Conservation (phyloP, 352 stramenopile species). For the Phytopythium cucurbitacearum region DNA sequence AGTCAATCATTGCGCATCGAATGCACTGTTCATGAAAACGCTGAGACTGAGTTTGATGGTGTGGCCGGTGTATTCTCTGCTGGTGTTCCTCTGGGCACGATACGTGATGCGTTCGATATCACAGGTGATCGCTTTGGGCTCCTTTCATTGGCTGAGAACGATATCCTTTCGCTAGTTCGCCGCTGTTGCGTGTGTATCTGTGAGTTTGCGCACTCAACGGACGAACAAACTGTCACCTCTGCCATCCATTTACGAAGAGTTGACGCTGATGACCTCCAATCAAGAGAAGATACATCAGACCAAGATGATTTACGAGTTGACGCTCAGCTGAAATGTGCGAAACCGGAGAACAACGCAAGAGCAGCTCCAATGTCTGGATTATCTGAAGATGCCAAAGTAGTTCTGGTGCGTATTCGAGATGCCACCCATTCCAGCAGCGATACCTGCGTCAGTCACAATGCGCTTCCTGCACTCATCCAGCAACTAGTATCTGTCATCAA, state of each 20-base stretch:
- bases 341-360: neutral
- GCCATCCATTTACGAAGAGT: neutral
- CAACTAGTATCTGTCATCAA: conserved; percentile 7
- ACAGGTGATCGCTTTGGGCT: neutral
- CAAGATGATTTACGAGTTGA: too few species aligned
- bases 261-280: too few species aligned
- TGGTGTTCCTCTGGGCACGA: neutral
- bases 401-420: conserved; percentile 11
- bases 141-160: neutral
- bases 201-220: too few species aligned
- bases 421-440: conserved; percentile 2
- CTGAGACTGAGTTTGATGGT: too few species aligned
- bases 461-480: conserved; percentile 6
- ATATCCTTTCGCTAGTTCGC: neutral
- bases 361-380: conserved; percentile 14
- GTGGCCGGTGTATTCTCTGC: neutral
- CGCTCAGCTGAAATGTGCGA: too few species aligned
- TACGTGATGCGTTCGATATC: neutral
- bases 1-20: neutral
- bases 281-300: too few species aligned
- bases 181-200: conserved; percentile 1
- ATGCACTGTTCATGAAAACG: neutral
- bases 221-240: too few species aligned
- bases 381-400: conserved; percentile 9
- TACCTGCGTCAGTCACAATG: conserved; percentile 1